Conservation (phyloP, 768 basidiomycete genomes). For the Lactifluus rugatus region DNA sequence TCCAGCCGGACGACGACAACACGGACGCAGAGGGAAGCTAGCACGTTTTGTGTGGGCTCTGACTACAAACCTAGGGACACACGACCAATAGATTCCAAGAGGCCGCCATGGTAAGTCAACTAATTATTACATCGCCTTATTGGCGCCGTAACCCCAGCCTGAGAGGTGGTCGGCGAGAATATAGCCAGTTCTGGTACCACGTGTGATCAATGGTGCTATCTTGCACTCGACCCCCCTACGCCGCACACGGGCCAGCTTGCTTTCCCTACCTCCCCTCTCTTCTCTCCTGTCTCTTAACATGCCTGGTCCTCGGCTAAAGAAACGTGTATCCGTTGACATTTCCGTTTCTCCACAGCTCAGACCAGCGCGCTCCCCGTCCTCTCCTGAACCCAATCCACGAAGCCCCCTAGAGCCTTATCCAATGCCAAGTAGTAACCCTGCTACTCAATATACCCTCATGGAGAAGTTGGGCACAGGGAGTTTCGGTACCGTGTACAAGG, state of each 20-base stretch:
- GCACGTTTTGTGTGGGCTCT: too few species aligned
- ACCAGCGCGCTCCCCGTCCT: constrained; percentile 38
- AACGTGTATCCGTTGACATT: constrained; percentile 12
- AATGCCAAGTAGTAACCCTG: constrained; percentile 68
- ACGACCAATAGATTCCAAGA: background rate
- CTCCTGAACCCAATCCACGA: constrained; percentile 37
- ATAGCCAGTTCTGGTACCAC: background rate
- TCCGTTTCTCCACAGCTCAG: constrained; percentile 32
- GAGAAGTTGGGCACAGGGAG: constrained; percentile 97
- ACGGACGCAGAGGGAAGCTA: background rate
- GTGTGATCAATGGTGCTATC: background rate
- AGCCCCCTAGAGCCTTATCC: constrained; percentile 52
- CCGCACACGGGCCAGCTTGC: background rate
- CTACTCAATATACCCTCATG: constrained; percentile 83
- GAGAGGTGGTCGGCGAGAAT: background rate
- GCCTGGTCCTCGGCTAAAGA: constrained; percentile 11
- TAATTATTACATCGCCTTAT: background rate
- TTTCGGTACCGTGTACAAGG: constrained; percentile 97
- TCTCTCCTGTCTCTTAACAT: constrained; percentile 4
- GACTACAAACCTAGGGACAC: background rate
- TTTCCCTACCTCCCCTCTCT: background rate
- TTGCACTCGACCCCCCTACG: constrained; percentile 3
- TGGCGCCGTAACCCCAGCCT: background rate
- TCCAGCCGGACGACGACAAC: background rate
- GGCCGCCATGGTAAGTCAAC: background rate